A percentile compares a stretch with the other conserved stretches of the same genome.
These are phyloP conservation scores for Proliferodiscus dingleyae DNA, from an alignment of 2,329 filamentous ascomycete species.

Conservation along the genomic window DNA sequence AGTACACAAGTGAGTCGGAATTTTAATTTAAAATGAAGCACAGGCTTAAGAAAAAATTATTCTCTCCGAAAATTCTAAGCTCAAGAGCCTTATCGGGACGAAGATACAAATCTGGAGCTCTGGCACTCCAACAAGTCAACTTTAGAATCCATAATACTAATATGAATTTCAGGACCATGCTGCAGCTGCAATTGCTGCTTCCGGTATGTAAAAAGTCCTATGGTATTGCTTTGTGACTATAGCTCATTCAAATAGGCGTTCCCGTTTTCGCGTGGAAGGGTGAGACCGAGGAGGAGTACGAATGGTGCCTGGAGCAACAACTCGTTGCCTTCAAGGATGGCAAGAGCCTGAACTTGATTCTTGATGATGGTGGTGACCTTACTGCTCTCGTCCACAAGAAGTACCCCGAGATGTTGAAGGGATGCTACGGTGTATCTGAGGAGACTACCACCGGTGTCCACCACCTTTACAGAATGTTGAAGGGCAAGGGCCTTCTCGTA, in stretches of 20 bases:
- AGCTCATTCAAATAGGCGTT: slow-evolving; percentile 51
- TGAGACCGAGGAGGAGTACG: slow-evolving; percentile 99
- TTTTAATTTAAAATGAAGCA: no score
- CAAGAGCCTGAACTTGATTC: slow-evolving; percentile 96
- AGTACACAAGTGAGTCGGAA: slow-evolving; percentile 69
- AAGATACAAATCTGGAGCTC: no score
- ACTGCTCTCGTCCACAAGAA: slow-evolving; percentile 95
- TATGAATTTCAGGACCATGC: slow-evolving; percentile 76
- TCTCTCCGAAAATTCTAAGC: no score
- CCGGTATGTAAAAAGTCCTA: slow-evolving; percentile 15
- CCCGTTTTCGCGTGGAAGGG: slow-evolving; percentile 74
- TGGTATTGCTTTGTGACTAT: neutral
- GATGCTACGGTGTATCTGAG: slow-evolving; percentile 97
- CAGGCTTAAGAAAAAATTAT: no score
- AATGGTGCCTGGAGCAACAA: slow-evolving; percentile 99
- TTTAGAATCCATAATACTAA: no score
- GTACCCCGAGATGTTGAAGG: slow-evolving; percentile 97
- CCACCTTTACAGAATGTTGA: slow-evolving; percentile 98
- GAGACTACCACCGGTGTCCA: slow-evolving; percentile 99
- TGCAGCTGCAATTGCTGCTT: slow-evolving; percentile 90
- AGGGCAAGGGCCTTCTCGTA: slow-evolving; percentile 81
- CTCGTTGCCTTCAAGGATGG: slow-evolving; percentile 92
- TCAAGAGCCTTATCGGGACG: no score
- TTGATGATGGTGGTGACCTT: slow-evolving; percentile 96
- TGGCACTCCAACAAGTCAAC: no score